Base-by-base conservation (phyloP, 1,284 basidiomycete genomes). In the Microbotryomycetes sp. region DNA sequence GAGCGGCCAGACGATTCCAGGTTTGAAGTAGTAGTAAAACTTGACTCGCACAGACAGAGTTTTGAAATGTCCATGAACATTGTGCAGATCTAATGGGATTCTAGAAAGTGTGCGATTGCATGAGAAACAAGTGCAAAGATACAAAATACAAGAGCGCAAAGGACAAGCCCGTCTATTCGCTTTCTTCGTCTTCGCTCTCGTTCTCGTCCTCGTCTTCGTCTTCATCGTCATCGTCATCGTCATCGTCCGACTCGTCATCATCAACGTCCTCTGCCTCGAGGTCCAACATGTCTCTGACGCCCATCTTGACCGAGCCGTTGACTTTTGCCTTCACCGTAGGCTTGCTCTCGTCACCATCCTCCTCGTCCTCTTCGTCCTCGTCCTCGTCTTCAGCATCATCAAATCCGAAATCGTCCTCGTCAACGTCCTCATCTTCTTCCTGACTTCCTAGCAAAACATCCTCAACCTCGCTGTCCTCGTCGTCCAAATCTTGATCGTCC, bases 91-190 rank as follows among this genome's bases (percentile, higher is more conserved):
- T 41, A 18, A 11, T 9, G 35, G 18, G 18, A 41, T 41, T 9
- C 35, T 9, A 11, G 35, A 41, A 41, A 11, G 35, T 41, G 35
- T 41, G 18, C 11, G 35, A 41, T 41, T 41, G 35, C 35, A 41
- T n/a, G n/a, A n/a, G n/a, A n/a, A n/a, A n/a, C n/a, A 41, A 41
- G 18, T 41, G 18, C 11, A 41, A 9, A 41, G 11, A 11, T 41
- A 9, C 35, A 41, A 41, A 11, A 41, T 18, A 41, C 35, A 18
- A 41, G 9, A 18, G 35, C 35, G 35, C 9, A 18, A 41, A 66
- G 51, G 4, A 64, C 66, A 41, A 64, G 55, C 48, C 57, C 57
- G 52, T 64, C 5, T 52, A 50, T 24, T 67, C 66, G 18, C 62
- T 51, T 26, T 51, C 45, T 27, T 59, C 57, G 2, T 55, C 54